Base-by-base conservation (phyloP, 306 rosid genomes). In the Sesbania bispinosa region DNA sequence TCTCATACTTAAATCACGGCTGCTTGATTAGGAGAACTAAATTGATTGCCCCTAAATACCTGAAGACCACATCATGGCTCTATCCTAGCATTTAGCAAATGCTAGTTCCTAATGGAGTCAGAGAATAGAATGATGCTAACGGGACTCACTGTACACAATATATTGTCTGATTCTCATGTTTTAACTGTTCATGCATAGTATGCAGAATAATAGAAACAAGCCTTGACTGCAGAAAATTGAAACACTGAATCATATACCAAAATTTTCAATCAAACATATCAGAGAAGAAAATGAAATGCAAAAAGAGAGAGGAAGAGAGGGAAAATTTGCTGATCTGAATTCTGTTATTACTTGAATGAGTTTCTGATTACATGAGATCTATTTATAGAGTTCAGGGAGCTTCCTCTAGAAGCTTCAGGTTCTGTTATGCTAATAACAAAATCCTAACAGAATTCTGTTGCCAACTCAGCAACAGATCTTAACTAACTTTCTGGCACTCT, bases 51-150 rank as follows among this genome's bases (percentile, higher is more conserved):
- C 11, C 59, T 24, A 33, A 21, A 61, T 13, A 80, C 48, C 62
- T 15, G 1, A 58, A 16, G 58, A 45, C 36, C 71, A 38, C n/a
- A 51, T 39, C 42, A 66, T 20, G 35, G 71, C 52, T 66, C 45
- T 47, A 32, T 65, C 50, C 62, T 10, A 62, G 51, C 58, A 38
- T 59, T 54, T 10, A 62, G 51, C 58, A 38, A 60, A 50, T 61
- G 68, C 57, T 59, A 59, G 48, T 63, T 59, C 63, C 35, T 60
- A 29, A 48, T 21, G 26, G 33, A 66, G 62, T 62, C 71, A 66
- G 14, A 39, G 43, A 36, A 10, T 24, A 58, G 19, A 57, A 57
- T 7, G 45, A 43, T 23, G 24, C 55, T 38, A 74, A 32, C 30
- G 61, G 35, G 36, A 60, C 30, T 41, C 38, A 7, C 4, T 38